Percentiles rank a stretch among this genome's conserved stretches.
Conservation (phyloP, 176 grass and related monocot species). For the Elymus sibiricus region DNA sequence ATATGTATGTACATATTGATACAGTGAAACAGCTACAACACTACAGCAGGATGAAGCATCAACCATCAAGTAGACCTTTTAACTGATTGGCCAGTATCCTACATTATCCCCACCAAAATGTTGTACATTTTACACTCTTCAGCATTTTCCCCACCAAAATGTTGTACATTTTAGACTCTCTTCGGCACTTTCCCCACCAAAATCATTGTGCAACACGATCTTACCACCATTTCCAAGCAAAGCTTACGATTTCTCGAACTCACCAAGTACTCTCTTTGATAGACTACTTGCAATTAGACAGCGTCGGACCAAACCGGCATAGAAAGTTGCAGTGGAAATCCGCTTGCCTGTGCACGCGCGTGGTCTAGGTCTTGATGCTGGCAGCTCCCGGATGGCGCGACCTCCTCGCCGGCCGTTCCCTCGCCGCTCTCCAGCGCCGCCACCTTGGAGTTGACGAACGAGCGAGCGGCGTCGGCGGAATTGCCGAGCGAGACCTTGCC, state of each 20-base stretch:
- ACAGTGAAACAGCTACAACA: not conserved
- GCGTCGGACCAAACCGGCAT: not conserved
- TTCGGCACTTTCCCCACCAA: not conserved
- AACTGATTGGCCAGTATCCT: not conserved
- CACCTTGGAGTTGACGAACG: not conserved
- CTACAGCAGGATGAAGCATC: not conserved
- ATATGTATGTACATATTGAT: not conserved
- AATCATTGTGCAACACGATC: not conserved
- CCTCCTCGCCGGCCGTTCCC: not conserved
- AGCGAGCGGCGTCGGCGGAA: not conserved
- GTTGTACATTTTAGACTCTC: not conserved
- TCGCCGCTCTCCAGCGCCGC: not conserved
- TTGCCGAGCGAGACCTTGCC: not conserved
- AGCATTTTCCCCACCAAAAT: not conserved
- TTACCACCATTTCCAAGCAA: slow-evolving; percentile 5
- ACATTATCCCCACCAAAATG: not conserved
- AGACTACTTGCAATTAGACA: no score
- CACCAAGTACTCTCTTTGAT: not conserved
- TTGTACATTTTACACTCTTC: not conserved
- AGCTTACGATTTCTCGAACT: not conserved
- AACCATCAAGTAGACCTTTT: not conserved
- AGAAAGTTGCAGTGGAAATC: not conserved
- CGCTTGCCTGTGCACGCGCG: slow-evolving; percentile 23
- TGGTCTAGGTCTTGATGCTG: not conserved
- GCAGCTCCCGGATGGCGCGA: slow-evolving; percentile 1